Percentiles rank a stretch among this genome's conserved stretches.
Evolutionary conservation across 345 rosid species (phyloP).

Genomic region (Hypericum androsaemum): DNA sequence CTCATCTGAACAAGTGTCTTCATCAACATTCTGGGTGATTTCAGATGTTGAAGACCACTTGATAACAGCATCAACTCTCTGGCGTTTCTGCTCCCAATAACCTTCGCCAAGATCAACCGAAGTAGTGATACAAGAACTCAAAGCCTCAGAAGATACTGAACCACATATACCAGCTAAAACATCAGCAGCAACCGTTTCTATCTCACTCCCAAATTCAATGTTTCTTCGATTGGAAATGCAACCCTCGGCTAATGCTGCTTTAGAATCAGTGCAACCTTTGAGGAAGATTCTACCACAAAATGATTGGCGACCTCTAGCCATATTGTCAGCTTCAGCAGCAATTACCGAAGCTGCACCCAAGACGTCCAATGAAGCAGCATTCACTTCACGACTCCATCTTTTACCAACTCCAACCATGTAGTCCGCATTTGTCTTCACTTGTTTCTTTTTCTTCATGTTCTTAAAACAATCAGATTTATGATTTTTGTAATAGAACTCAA

Average conservation of each 20-base stretch:
- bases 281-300: constrained; percentile 35
- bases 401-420: constrained; percentile 57
- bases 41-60: constrained; percentile 47
- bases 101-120: constrained; percentile 49
- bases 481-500: constrained; percentile 92
- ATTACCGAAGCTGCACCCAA: constrained; percentile 68
- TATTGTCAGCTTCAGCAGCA: constrained; percentile 56
- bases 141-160: constrained; percentile 73
- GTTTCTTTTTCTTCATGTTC: constrained; percentile 71
- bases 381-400: constrained; percentile 57
- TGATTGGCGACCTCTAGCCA: constrained; percentile 22
- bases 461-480: constrained; percentile 88
- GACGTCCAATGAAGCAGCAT: constrained; percentile 67
- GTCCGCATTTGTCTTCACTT: constrained; percentile 42
- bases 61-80: constrained; percentile 31
- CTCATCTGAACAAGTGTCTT: constrained; percentile 84
- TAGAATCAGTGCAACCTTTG: constrained; percentile 36
- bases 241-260: constrained; percentile 30
- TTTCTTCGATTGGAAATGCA: constrained; percentile 38
- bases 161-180: constrained; percentile 70
- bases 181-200: constrained; percentile 77
- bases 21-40: constrained; percentile 50
- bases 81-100: constrained; percentile 33
- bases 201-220: constrained; percentile 43
- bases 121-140: constrained; percentile 72